Evolutionary conservation across 2,329 filamentous ascomycete species (phyloP).

Genomic region (Sclerotinia borealis): DNA sequence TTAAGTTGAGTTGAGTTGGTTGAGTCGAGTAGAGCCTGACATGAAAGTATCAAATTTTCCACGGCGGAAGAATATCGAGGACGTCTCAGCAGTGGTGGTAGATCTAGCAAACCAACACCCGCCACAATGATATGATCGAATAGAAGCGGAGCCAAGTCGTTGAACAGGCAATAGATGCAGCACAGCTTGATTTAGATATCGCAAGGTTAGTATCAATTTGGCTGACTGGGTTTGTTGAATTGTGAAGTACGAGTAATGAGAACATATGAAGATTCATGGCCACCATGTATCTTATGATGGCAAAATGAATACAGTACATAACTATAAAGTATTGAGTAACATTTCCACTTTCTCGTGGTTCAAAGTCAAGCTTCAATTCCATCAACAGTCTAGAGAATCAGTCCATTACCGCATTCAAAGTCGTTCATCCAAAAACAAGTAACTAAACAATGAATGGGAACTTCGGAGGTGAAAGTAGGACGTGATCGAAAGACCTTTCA

Average conservation of each 20-base stretch:
- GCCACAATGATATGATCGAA: conserved; percentile 7
- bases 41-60: conserved; percentile 6
- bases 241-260: not conserved
- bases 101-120: not conserved
- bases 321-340: not conserved
- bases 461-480: conserved; percentile 3
- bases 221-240: conserved; percentile 4
- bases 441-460: conserved; percentile 4
- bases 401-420: conserved; percentile 1
- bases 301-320: not conserved
- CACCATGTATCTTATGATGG: not conserved
- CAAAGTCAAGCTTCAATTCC: not conserved
- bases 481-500: conserved; percentile 13
- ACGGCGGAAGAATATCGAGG: not conserved
- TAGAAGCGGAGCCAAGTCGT: conserved; percentile 11
- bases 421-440: conserved; percentile 6
- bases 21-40: conserved; percentile 3
- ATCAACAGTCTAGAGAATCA: conserved; percentile 9
- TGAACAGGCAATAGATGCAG: conserved; percentile 7
- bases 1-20: not conserved
- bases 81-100: not conserved
- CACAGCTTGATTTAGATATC: not conserved
- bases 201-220: conserved; percentile 1
- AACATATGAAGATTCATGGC: conserved; percentile 6
- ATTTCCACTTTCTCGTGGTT: conserved; percentile 7